Base-by-base conservation (phyloP, 768 basidiomycete species). In the Exsudoporus frostii region DNA sequence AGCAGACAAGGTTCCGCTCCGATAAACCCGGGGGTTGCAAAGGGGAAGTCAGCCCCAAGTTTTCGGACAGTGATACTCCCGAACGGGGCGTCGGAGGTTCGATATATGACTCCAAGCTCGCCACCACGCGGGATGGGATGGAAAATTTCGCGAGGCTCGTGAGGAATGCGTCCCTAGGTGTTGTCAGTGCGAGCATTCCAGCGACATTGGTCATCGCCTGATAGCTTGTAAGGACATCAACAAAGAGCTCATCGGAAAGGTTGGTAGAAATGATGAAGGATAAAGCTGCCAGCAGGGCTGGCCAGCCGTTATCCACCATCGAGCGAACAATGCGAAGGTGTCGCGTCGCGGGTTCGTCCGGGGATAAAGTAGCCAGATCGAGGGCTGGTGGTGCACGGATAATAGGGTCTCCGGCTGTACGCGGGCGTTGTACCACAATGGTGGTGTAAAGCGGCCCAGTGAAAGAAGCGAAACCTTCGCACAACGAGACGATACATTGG, bases 111-210 rank as follows among this genome's bases (percentile, higher is more conserved):
- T 95, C 90, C 51, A 97, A 70, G 59, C 87, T 86, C 1, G 90
- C 88, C 0, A 99, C 91, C 11, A 98, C 90, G 3, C 87, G 79
- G 0, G 90, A 81, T 0, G 96, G 96, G n/a, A 98, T 90, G 0
- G 94, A 88, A 53, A 91, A 86, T 65, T 94, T 93, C n/a, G 91
- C 82, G 15, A 99, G 79, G 44, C 83, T 87, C 20, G 84, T 89
- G 65, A 98, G 83, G 73, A 99, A 94, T 0, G 96, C 95, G 55
- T 98, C 94, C 19, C 96, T 82, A 0, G 95, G 93, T 0, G 93
- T 98, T 1, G 78, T 73, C 1, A 98, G 77, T 2, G 83, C 84
- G n/a, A 98, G 81, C 73, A 92, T 88, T 19, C 95, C 96, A 22
- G 91, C 86, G 2, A 92, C 90, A 52, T 90, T 87, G 3, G 90